Evolutionary conservation across 2,329 filamentous ascomycete species (phyloP).

Genomic region (Arthrobotrys entomopaga): DNA sequence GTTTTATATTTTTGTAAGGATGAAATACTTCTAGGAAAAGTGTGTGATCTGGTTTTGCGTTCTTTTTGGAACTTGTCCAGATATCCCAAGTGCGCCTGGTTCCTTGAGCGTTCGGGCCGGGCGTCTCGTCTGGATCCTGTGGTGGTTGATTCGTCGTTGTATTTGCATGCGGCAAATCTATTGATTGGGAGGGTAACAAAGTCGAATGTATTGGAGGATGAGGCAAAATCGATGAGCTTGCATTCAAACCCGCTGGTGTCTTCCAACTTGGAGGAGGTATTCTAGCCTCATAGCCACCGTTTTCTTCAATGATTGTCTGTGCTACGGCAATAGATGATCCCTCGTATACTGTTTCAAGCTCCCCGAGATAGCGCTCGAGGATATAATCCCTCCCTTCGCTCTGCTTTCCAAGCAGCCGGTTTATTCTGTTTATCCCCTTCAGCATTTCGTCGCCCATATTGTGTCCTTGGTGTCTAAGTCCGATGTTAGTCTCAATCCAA

Average conservation of each 20-base stretch:
- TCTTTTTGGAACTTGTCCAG: not conserved
- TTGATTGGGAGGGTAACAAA: not conserved
- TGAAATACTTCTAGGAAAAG: not conserved
- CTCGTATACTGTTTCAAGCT: slow-evolving; percentile 25
- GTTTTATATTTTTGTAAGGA: not conserved
- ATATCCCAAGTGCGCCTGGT: not conserved
- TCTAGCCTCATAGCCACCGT: not conserved
- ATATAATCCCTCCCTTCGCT: slow-evolving; percentile 5
- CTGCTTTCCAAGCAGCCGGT: not conserved
- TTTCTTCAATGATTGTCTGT: not conserved
- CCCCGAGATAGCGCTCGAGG: slow-evolving; percentile 14
- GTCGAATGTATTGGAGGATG: not conserved
- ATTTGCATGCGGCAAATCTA: not conserved
- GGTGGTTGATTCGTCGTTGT: not conserved
- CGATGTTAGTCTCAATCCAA: not conserved
- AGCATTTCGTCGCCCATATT: slow-evolving; percentile 17
- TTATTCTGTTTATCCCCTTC: not conserved
- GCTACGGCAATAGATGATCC: not conserved
- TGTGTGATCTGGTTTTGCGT: not conserved
- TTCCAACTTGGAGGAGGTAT: not conserved
- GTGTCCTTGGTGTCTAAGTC: not conserved
- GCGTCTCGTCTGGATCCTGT: not conserved
- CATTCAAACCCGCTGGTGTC: not conserved
- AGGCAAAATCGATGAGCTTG: not conserved
- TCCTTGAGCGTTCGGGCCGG: not conserved